Evolutionary conservation across 2,329 filamentous ascomycete species (phyloP).

Genomic region (Pochonia chlamydosporia): DNA sequence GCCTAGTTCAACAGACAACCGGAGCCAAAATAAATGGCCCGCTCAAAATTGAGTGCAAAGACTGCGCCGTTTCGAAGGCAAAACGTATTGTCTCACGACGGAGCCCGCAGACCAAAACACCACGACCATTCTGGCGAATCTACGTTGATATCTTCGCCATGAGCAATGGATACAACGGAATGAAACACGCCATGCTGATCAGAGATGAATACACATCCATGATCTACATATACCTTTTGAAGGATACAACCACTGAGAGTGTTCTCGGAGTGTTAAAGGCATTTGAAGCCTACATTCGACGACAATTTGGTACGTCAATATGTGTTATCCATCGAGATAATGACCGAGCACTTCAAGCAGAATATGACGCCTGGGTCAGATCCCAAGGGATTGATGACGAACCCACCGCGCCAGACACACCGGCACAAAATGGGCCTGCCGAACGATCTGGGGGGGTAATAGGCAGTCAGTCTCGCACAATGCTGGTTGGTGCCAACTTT

Average conservation of each 20-base stretch:
- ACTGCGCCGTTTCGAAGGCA: not conserved
- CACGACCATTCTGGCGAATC: not conserved
- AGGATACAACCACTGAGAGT: not conserved
- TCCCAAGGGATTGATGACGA: not conserved
- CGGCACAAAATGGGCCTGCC: slow-evolving; percentile 2
- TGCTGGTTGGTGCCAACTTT: slow-evolving; percentile 2
- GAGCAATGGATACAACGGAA: slow-evolving; percentile 1
- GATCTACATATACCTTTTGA: not conserved
- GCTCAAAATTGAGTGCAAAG: not conserved
- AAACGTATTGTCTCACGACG: not conserved
- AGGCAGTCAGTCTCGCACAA: not conserved
- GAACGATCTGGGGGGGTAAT: slow-evolving; percentile 6
- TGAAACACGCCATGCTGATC: not conserved
- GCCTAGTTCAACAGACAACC: too few species aligned
- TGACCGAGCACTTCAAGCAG: not conserved
- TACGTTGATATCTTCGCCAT: slow-evolving; percentile 1
- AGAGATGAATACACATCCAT: slow-evolving; percentile 1
- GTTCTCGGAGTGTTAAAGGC: too few species aligned
- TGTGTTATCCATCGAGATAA: slow-evolving; percentile 3
- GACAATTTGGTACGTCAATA: not conserved
- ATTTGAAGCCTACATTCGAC: not conserved
- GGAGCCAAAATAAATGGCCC: not conserved
- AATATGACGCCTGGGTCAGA: not conserved
- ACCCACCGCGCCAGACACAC: not conserved
- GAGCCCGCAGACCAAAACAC: not conserved